These are phyloP conservation scores for Rhododendron henanense DNA, from an alignment of 148 eudicot species.

Conservation along the genomic window DNA sequence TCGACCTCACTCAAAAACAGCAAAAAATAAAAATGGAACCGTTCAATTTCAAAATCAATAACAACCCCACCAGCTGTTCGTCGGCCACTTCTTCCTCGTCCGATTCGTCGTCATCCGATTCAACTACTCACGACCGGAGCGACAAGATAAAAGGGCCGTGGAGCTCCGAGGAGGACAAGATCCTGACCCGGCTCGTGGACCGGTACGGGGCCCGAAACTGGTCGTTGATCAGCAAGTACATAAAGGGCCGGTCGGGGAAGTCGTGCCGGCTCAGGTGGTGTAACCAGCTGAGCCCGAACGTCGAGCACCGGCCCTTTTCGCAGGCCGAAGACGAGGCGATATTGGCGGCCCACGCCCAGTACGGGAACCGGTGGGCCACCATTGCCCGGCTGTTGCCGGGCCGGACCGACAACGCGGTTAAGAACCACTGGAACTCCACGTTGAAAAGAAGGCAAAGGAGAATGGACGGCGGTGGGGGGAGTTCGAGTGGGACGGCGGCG, in stretches of 20 bases:
- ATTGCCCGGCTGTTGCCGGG: slow-evolving; percentile 53
- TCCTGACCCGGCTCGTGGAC: slow-evolving; percentile 52
- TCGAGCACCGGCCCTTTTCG: slow-evolving; percentile 50
- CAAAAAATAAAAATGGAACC: neutral
- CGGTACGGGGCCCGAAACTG: slow-evolving; percentile 48
- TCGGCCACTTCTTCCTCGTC: slow-evolving; percentile 25
- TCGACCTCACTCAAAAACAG: neutral
- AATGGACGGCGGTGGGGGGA: slow-evolving; percentile 4
- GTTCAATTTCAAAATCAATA: neutral
- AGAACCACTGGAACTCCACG: slow-evolving; percentile 69
- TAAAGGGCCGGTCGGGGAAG: slow-evolving; percentile 53
- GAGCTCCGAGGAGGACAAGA: slow-evolving; percentile 60
- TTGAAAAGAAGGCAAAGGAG: slow-evolving; percentile 24
- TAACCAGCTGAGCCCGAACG: slow-evolving; percentile 52
- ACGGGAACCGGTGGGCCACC: slow-evolving; percentile 63
- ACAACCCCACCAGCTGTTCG: slow-evolving; percentile 10
- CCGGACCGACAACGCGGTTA: slow-evolving; percentile 57
- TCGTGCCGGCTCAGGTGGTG: slow-evolving; percentile 62
- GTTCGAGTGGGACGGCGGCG: slow-evolving; percentile 4
- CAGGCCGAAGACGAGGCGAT: slow-evolving; percentile 42
- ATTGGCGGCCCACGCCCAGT: slow-evolving; percentile 37
- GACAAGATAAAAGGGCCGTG: slow-evolving; percentile 57
- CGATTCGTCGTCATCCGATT: slow-evolving; percentile 21
- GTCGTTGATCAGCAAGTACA: slow-evolving; percentile 50
- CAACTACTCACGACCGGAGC: neutral